phyloP scores from a whole-genome alignment of 768 basidiomycete genomes.

The Auricularia heimuer region DNA sequence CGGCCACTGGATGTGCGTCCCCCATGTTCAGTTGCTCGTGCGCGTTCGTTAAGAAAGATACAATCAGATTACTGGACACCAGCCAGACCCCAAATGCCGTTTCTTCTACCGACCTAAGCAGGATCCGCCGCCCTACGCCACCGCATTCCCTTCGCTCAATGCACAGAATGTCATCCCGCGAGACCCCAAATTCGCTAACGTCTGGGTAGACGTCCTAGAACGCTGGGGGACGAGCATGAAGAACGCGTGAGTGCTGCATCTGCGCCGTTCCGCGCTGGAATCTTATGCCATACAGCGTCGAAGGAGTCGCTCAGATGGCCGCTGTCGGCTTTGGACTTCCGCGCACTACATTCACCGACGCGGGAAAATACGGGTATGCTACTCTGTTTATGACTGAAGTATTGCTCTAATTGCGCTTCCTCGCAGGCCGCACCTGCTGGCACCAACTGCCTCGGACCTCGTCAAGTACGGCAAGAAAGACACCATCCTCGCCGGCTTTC shows the following conservation, averaged over 20 bases:
- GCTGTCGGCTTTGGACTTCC: conserved; percentile 75
- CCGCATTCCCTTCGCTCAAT: conserved; percentile 66
- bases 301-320: conserved; percentile 79
- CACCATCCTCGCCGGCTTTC: conserved; percentile 89
- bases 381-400: conserved; percentile 6
- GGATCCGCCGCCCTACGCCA: conserved; percentile 69
- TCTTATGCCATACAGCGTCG: conserved; percentile 43
- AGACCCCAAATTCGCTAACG: conserved; percentile 41
- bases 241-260: conserved; percentile 48
- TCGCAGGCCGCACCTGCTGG: conserved; percentile 71
- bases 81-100: conserved; percentile 89
- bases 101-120: conserved; percentile 73
- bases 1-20: conserved; percentile 58
- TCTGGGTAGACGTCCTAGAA: conserved; percentile 68
- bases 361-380: conserved; percentile 73
- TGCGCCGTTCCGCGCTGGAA: too few relatives aligned
- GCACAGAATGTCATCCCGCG: conserved; percentile 76
- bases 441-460: conserved; percentile 89
- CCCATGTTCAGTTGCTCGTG: conserved; percentile 15
- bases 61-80: conserved; percentile 45
- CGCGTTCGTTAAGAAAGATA: neutral
- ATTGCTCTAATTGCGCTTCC: neutral
- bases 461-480: conserved; percentile 64
- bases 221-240: conserved; percentile 88
- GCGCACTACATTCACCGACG: conserved; percentile 58